Base-by-base conservation (phyloP, 805 yeast species). In the Crinitomyces ghanaensis region DNA sequence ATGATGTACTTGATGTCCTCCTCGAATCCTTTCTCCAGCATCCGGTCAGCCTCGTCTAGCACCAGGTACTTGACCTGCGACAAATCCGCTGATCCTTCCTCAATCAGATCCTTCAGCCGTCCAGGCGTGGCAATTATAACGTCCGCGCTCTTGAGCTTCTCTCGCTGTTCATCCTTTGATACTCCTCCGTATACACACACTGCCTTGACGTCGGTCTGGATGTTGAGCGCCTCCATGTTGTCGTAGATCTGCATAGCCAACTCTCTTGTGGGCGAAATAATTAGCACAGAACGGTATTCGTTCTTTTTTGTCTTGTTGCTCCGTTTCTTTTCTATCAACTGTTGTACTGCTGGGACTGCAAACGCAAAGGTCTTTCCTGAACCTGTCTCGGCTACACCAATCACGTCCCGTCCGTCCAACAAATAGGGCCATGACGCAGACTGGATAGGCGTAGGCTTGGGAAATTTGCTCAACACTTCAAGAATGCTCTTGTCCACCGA, bases 51-150 rank as follows among this genome's bases (percentile, higher is more conserved):
- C 65, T 91, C 99, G 57, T 91, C 99, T 30, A 91, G 66, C 16
- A 91, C 91, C 44, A 91, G 65, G 54, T 82, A 86, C 40, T 76
- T 70, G 20, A 88, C 77, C 6, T 65, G 54, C 8, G 72, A 61
- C 41, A 86, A 65, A 44, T 76, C 72, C 26, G 82, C 75, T 21
- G 86, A 70, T 9, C 94, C 93, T 53, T 88, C 97, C 40, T 85
- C 78, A 46, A 88, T 64, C 50, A 91, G 66, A 63, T 91, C 99
- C 38, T 85, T 68, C 50, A 91, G 66, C 57, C 99, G 74, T 45
- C 99, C 99, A n/a, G 98, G 98, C 3, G 98, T 91, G 20, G 97
- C 98, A 48, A 91, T 82, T 14, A 88, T 88, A 40, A 84, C 74
- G 20, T 40, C 36, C 45, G 81, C 77, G 17, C 85, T 74, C 43